Conservation (phyloP, 352 stramenopile species). For the Phytophthora tubulina region DNA sequence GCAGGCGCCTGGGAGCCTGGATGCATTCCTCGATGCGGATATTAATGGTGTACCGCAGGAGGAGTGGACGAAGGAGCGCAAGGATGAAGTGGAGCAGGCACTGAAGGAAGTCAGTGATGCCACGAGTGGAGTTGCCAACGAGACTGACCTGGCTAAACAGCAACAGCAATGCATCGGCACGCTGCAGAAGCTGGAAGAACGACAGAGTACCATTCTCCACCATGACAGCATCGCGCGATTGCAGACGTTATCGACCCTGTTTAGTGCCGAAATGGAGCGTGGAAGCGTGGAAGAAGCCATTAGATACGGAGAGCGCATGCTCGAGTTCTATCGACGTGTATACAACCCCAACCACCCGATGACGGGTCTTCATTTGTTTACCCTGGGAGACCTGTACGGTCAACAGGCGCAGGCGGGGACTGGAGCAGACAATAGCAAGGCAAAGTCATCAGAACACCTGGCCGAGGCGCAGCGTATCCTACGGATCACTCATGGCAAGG, state of each 20-base stretch:
- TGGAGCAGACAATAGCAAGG: conserved; percentile 10
- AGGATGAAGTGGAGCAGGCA: conserved; percentile 37
- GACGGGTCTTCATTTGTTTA: conserved; percentile 71
- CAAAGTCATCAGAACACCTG: conserved; percentile 43
- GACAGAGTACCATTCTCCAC: conserved; percentile 47
- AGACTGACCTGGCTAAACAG: conserved; percentile 21
- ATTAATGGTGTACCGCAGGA: conserved; percentile 49
- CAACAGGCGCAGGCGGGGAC: conserved; percentile 26
- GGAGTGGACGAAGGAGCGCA: conserved; percentile 46
- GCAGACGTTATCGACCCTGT: conserved; percentile 58
- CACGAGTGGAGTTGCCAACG: conserved; percentile 14
- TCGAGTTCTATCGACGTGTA: conserved; percentile 68
- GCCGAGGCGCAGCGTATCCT: conserved; percentile 56
- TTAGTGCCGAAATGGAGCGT: conserved; percentile 65
- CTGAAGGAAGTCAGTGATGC: conserved; percentile 33
- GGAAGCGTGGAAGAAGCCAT: conserved; percentile 42
- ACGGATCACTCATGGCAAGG: conserved; percentile 60
- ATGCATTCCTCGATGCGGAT: conserved; percentile 63
- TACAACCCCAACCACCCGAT: conserved; percentile 74
- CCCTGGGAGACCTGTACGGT: conserved; percentile 62
- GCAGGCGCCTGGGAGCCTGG: conserved; percentile 38
- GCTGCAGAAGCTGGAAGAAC: conserved; percentile 35
- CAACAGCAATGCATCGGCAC: conserved; percentile 37
- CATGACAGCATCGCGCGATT: conserved; percentile 57
- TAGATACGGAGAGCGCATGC: conserved; percentile 53